Conservation (phyloP, 306 rosid genomes). For the Castanospermum australe region DNA sequence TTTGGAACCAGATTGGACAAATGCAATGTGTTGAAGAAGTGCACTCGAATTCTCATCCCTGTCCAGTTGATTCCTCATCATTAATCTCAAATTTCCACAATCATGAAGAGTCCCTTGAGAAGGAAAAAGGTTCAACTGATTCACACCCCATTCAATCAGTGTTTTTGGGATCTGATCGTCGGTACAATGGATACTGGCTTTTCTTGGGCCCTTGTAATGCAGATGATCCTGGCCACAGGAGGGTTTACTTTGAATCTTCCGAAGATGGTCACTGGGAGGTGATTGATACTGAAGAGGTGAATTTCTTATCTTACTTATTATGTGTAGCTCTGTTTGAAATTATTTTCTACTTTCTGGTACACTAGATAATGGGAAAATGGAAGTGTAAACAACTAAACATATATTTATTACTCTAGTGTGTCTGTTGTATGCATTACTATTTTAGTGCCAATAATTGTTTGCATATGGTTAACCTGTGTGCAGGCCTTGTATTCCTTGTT, state of each 20-base stretch:
- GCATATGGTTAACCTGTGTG: constrained; percentile 31
- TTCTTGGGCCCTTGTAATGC: constrained; percentile 89
- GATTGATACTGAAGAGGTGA: constrained; percentile 89
- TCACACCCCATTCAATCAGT: constrained; percentile 88
- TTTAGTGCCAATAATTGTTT: constrained; percentile 12
- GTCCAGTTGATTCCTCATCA: constrained; percentile 68
- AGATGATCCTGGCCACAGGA: constrained; percentile 89
- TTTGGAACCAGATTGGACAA: constrained; percentile 46
- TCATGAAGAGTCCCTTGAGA: constrained; percentile 31
- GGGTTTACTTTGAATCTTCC: constrained; percentile 96
- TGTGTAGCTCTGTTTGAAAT: not conserved
- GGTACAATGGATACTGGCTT: constrained; percentile 97
- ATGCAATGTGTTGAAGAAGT: constrained; percentile 43
- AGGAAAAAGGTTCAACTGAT: constrained; percentile 33
- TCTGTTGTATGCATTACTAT: not conserved
- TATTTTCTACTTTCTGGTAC: not conserved
- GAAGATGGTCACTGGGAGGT: constrained; percentile 99
- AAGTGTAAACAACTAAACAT: not conserved
- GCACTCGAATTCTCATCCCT: constrained; percentile 40
- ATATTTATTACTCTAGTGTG: constrained; percentile 15
- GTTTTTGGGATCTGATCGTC: constrained; percentile 96
- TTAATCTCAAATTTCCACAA: constrained; percentile 41
- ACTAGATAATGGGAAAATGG: not conserved
- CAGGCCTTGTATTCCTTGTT: constrained; percentile 78
- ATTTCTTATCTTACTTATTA: constrained; percentile 18